A percentile compares a stretch with the other conserved stretches of the same genome.
These are phyloP conservation scores for Zalerion maritima DNA, from an alignment of 495 filamentous ascomycete species.

Conservation along the genomic window DNA sequence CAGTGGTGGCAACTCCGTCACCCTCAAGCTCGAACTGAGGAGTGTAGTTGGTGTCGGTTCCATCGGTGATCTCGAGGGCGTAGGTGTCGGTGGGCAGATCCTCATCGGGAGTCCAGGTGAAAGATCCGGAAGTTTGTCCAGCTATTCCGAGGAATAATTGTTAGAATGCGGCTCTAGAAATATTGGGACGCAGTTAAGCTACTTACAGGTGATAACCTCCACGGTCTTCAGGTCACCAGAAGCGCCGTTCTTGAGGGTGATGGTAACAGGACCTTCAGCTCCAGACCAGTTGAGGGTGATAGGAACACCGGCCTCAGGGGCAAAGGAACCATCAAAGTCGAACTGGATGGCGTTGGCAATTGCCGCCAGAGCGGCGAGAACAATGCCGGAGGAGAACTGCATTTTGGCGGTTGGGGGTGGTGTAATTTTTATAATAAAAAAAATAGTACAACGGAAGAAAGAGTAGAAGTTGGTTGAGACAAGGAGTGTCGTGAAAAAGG, in stretches of 20 bases:
- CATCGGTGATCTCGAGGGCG: constrained; percentile 26
- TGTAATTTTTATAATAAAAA: constrained; percentile 6
- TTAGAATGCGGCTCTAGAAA: constrained; percentile 6
- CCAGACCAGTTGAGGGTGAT: constrained; percentile 28
- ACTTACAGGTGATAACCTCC: constrained; percentile 20
- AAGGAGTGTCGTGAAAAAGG: no score
- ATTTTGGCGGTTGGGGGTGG: constrained; percentile 19
- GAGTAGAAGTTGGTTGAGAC: no score
- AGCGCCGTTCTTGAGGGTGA: constrained; percentile 23
- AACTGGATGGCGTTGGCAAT: constrained; percentile 27
- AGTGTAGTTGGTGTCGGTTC: constrained; percentile 26
- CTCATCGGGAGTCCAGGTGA: constrained; percentile 19
- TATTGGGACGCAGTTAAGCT: neutral
- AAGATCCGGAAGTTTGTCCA: constrained; percentile 14
- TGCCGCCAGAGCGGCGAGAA: constrained; percentile 24
- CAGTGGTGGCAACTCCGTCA: constrained; percentile 10
- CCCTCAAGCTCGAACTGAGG: constrained; percentile 18
- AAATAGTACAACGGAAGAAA: no score
- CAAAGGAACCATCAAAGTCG: constrained; percentile 18
- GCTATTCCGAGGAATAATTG: constrained; percentile 12
- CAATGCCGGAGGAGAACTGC: constrained; percentile 23
- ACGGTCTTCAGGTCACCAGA: constrained; percentile 19
- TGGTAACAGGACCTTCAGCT: constrained; percentile 22
- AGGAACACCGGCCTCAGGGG: constrained; percentile 18
- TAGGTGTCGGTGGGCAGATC: constrained; percentile 24